Base-by-base conservation (phyloP, 345 rosid species). In the Ceriops decandra region DNA sequence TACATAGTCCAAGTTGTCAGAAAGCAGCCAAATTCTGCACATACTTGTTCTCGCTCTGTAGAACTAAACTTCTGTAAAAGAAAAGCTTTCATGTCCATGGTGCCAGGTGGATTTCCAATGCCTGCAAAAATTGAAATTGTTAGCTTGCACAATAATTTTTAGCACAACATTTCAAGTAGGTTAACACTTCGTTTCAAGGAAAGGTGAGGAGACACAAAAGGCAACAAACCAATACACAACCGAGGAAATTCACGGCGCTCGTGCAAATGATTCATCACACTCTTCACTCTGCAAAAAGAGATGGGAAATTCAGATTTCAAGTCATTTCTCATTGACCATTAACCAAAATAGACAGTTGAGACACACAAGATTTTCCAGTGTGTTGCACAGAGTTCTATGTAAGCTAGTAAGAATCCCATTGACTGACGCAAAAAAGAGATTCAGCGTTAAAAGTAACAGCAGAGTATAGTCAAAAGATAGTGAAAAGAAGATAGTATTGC, bases 11-110 rank as follows among this genome's bases (percentile, higher is more conserved):
- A 3, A 13, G 49, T 42, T 22, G 16, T 22, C 24, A 54, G 10
- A 54, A 54, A 54, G 15, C 27, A 54, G 22, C 15, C 30, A 22
- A 42, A 42, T 42, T 42, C 49, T 42, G 49, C 49, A 30, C 38
- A 11, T 81, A 89, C 96, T 83, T 90, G 95, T 64, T 78, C 74
- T 67, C 81, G 82, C 81, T 93, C 97, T 31, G 53, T 75, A 9
- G 83, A 56, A 70, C 96, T 93, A 73, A 93, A 91, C 69, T 88
- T 87, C 76, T 89, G 97, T 49, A 93, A 81, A 71, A 89, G 97
- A 75, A 81, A 93, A 72, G 98, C 97, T 81, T 82, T 91, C 89
- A 89, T 80, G 82, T 93, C 97, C 95, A 93, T 93, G 51, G 75
- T 78, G 58, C 96, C 98, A 9, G 97, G 97, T 68, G 97, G 92